Conservation (phyloP, 2,329 filamentous ascomycete genomes). For the Sporothrix dimorphospora region DNA sequence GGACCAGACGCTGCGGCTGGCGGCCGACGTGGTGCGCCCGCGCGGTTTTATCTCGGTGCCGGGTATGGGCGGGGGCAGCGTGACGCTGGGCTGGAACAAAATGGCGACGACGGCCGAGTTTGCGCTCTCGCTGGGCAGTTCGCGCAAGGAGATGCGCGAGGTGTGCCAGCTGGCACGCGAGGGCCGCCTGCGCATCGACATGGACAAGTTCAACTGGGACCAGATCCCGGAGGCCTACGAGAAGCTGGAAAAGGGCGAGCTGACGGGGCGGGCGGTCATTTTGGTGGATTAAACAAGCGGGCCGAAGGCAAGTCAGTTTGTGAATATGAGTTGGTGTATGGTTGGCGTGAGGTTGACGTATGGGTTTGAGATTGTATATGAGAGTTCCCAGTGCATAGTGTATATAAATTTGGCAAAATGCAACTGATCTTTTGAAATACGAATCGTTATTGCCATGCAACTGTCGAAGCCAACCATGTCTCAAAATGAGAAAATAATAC, state of each 20-base stretch:
- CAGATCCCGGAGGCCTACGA: constrained; percentile 21
- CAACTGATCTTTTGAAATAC: too few relatives aligned
- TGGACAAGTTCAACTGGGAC: constrained; percentile 19
- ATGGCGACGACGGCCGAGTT: constrained; percentile 25
- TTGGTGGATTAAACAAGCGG: not conserved
- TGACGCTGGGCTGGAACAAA: constrained; percentile 24
- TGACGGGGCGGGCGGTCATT: constrained; percentile 9
- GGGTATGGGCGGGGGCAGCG: constrained; percentile 21
- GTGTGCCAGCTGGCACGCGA: constrained; percentile 21
- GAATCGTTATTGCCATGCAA: too few relatives aligned
- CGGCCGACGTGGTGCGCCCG: constrained; percentile 19
- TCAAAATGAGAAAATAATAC: too few relatives aligned
- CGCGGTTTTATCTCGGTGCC: constrained; percentile 17
- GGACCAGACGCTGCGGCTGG: constrained; percentile 14
- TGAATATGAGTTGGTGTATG: too few relatives aligned
- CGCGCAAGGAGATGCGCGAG: constrained; percentile 21
- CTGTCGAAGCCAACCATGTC: too few relatives aligned
- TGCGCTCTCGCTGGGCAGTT: constrained; percentile 12
- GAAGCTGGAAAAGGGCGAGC: constrained; percentile 23
- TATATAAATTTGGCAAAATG: too few relatives aligned
- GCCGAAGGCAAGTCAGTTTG: not conserved
- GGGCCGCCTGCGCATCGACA: constrained; percentile 23
- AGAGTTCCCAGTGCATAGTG: too few relatives aligned
- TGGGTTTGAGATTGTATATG: too few relatives aligned
- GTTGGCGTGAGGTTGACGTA: too few relatives aligned